Evolutionary conservation across 768 basidiomycete species (phyloP).

Genomic region (Boletus huronensis): DNA sequence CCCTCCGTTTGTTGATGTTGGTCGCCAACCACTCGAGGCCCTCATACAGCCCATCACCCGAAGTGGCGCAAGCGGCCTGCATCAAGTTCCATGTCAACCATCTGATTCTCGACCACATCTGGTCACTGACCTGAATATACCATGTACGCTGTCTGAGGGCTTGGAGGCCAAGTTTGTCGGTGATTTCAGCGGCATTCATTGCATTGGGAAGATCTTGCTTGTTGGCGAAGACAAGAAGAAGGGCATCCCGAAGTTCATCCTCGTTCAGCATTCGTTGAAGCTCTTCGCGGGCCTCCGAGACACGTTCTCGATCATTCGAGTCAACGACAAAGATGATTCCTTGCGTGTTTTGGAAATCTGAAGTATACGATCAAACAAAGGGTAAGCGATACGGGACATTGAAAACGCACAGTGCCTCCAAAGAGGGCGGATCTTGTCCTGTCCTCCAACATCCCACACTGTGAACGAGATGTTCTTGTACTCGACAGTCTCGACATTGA

Average conservation of each 20-base stretch:
- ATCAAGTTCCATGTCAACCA: conserved; percentile 16
- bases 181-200: conserved; percentile 99
- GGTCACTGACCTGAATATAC: conserved; percentile 82
- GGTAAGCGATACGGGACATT: conserved; percentile 4
- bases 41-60: conserved; percentile 97
- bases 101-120: background rate
- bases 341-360: conserved; percentile 99
- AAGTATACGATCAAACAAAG: conserved; percentile 9
- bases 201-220: conserved; percentile 99
- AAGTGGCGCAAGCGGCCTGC: conserved; percentile 96
- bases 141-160: conserved; percentile 95
- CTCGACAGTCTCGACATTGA: conserved; percentile 99
- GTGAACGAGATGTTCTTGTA: conserved; percentile 99
- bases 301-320: conserved; percentile 99
- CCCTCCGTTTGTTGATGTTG: conserved; percentile 79
- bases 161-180: conserved; percentile 98
- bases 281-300: conserved; percentile 97
- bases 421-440: conserved; percentile 99
- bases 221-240: conserved; percentile 99
- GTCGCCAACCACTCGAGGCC: conserved; percentile 95
- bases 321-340: conserved; percentile 99
- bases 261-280: conserved; percentile 99
- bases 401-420: conserved; percentile 96
- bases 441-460: conserved; percentile 99
- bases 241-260: conserved; percentile 97